Percentiles rank a stretch among this genome's conserved stretches.
phyloP scores from a whole-genome alignment of 2,329 filamentous ascomycete genomes.

The Verticillium longisporum region DNA sequence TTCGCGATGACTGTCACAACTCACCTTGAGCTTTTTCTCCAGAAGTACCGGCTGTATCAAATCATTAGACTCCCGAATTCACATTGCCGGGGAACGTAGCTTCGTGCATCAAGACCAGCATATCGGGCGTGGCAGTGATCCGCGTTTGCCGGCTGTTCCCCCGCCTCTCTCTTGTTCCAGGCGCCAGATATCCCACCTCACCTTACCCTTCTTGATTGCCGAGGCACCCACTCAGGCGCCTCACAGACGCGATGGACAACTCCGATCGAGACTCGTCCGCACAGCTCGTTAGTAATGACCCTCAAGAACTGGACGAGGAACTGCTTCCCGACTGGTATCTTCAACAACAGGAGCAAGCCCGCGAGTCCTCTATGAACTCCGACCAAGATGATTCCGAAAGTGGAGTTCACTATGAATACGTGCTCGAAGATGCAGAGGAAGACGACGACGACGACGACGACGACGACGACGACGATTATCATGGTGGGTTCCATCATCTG shows the following conservation, averaged over 20 bases:
- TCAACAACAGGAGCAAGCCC: background rate
- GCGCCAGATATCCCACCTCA: background rate
- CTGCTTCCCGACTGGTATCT: background rate
- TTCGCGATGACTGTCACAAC: background rate
- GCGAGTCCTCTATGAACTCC: background rate
- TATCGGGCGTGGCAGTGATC: background rate
- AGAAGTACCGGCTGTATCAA: too few species aligned
- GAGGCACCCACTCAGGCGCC: background rate
- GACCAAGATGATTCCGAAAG: constrained; percentile 32
- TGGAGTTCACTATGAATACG: constrained; percentile 20
- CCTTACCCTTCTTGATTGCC: background rate
- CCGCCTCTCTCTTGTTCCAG: background rate
- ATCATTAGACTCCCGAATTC: background rate
- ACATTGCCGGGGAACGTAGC: background rate
- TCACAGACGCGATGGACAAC: background rate
- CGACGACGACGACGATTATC: constrained; percentile 13
- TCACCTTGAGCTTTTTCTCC: background rate
- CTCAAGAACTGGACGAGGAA: background rate
- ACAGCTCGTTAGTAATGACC: background rate
- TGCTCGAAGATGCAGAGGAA: constrained; percentile 1
- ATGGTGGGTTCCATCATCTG: constrained; percentile 1
- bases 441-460: too few species aligned
- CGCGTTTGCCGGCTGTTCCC: background rate
- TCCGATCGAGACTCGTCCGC: background rate
- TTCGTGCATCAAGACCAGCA: background rate